Conservation (phyloP, 192 early-diverging fungal species). For the Ambispora gerdemannii region DNA sequence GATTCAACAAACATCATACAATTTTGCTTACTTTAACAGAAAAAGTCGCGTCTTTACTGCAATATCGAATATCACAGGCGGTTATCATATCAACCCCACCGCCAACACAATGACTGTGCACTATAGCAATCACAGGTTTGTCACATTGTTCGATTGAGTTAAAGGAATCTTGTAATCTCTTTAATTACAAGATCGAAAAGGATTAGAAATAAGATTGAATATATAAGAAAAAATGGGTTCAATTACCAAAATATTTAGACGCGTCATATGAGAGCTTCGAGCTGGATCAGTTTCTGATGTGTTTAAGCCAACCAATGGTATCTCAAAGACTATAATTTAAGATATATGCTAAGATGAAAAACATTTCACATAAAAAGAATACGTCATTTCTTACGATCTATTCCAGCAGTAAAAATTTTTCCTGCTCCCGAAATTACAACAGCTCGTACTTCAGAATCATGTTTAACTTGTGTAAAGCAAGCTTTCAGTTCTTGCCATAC, state of each 20-base stretch:
- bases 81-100: conserved; percentile 84
- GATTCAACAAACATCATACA: not conserved
- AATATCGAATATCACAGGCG: conserved; percentile 90
- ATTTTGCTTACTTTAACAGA: conserved; percentile 61
- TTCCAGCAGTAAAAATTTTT: conserved; percentile 83
- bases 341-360: not conserved
- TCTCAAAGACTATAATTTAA: not conserved
- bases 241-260: conserved; percentile 40
- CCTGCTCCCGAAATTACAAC: conserved; percentile 76
- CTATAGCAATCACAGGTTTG: conserved; percentile 85
- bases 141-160: conserved; percentile 79
- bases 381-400: conserved; percentile 86
- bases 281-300: conserved; percentile 28
- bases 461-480: conserved; percentile 56
- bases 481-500: conserved; percentile 64
- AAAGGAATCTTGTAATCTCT: conserved; percentile 63
- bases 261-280: conserved; percentile 37
- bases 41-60: conserved; percentile 74
- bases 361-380: too few relatives aligned
- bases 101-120: conserved; percentile 84
- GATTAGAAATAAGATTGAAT: not conserved
- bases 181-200: not conserved
- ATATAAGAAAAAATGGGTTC: not conserved
- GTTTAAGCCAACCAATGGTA: not conserved
- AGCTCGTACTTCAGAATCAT: conserved; percentile 67